Evolutionary conservation across 192 early-diverging fungal species (phyloP), one percentile per base, ranked within the genome.

Genomic region (Paraglomus brasilianum): DNA sequence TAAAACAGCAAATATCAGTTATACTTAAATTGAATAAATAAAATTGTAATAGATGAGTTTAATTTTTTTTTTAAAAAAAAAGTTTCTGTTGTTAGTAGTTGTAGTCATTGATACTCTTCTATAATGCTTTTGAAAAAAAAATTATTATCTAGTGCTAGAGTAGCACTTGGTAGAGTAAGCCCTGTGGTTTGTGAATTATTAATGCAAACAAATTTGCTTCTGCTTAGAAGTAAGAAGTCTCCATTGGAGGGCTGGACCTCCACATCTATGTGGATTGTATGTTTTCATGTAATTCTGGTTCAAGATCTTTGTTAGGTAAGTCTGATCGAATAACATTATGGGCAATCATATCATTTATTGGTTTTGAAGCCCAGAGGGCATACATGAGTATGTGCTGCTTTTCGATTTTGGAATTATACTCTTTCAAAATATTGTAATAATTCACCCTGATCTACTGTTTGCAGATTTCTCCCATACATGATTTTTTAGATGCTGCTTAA

Each of bases 361-460:
- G 15, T 6, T 44, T 39, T 4, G 44, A 38, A 6, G 43, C 47
- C 60, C 19, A 62, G 14, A 46, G 47, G 2, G 47, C 21, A 39
- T 45, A n/a, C 21, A 46, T 62, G 19, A 46, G 19, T 44, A 21
- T 62, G 44, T 4, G 60, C 43, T 62, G 21, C 44, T 21, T 24
- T 45, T 9, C 19, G 17, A 22, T 62, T 62, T 62, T 62, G 60
- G 47, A 62, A 62, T 62, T 62, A 41, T 19, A 62, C n/a, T 45
- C 43, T 14, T 46, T 62, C 60, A 62, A 62, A 62, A 22, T 46
- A 62, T 46, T 62, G 19, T 1, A 4, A 14, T 14, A 17, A 15
- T 13, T 15, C 0, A n/a, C 9, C 21, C 19, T 13, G 30, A 6
- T 17, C 39, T 19, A 24, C 43, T 9, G 5, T 11, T 22, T 45